A percentile compares a stretch with the other conserved stretches of the same genome.
These are phyloP conservation scores for Sphenostylis stenocarpa DNA, from an alignment of 306 rosid genomes.

Conservation along the genomic window DNA sequence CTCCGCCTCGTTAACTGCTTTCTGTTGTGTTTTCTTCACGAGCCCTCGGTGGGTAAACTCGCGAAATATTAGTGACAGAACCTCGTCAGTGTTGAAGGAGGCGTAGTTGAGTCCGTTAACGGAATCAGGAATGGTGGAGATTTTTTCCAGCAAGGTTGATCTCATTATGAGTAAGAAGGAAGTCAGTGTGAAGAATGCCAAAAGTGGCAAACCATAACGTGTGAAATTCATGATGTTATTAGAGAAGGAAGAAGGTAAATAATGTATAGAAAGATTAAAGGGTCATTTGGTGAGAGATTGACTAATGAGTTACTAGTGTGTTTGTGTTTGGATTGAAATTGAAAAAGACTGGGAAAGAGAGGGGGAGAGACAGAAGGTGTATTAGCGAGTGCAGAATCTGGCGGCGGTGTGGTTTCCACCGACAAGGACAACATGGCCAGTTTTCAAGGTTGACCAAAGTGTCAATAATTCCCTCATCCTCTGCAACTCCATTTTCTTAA, in stretches of 20 bases:
- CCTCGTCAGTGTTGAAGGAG: background rate
- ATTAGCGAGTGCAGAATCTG: slow-evolving; percentile 81
- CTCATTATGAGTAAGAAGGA: slow-evolving; percentile 23
- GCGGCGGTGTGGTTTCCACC: slow-evolving; percentile 93
- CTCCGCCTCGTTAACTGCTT: slow-evolving; percentile 15
- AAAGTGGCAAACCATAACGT: slow-evolving; percentile 24
- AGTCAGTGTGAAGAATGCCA: slow-evolving; percentile 36
- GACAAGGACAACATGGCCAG: slow-evolving; percentile 55
- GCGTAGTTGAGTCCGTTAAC: no score
- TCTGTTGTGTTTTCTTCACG: background rate
- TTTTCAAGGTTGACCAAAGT: slow-evolving; percentile 51
- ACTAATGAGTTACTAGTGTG: background rate
- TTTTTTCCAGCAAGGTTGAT: slow-evolving; percentile 13
- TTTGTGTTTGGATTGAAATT: background rate
- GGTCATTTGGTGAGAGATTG: no score
- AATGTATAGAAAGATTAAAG: background rate
- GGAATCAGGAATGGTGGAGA: background rate
- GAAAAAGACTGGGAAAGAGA: background rate
- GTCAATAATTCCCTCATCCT: slow-evolving; percentile 64
- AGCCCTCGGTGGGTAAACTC: slow-evolving; percentile 38
- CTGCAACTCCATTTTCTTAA: slow-evolving; percentile 62
- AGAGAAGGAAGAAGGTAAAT: no score
- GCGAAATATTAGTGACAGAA: slow-evolving; percentile 38
- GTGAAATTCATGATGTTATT: slow-evolving; percentile 16
- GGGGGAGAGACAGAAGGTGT: background rate